These are phyloP conservation scores for Lathyrus aphaca DNA, from an alignment of 306 rosid species.

Conservation along the genomic window DNA sequence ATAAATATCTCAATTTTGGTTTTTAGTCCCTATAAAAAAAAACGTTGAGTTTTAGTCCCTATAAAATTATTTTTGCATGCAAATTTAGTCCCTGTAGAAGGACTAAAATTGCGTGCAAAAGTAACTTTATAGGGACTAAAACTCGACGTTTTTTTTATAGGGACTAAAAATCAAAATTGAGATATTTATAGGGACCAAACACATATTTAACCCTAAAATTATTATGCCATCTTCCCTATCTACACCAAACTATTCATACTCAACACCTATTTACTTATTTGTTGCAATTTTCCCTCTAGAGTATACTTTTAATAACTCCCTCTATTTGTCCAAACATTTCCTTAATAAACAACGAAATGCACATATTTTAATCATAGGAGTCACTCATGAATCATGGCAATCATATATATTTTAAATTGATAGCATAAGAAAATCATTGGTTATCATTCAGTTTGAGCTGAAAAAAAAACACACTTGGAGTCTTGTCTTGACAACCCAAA, in stretches of 20 bases:
- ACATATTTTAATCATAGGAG: neutral
- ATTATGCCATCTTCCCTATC: neutral
- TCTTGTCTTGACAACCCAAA: conserved; percentile 97
- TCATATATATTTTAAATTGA: conserved; percentile 5
- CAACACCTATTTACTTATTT: neutral
- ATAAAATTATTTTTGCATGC: no score
- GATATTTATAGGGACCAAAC: no score
- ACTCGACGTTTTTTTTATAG: no score
- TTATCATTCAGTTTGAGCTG: conserved; percentile 21
- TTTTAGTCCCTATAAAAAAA: no score
- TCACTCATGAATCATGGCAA: conserved; percentile 26
- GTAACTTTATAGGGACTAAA: no score
- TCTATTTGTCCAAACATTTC: neutral
- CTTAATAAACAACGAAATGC: conserved; percentile 2
- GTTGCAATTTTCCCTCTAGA: neutral
- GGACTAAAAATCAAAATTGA: no score
- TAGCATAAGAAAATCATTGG: conserved; percentile 15
- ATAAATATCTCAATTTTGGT: no score
- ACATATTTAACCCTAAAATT: no score
- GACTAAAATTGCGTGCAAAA: no score
- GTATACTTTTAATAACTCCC: neutral
- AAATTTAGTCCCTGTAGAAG: no score
- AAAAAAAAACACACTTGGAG: conserved; percentile 65
- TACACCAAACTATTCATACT: neutral
- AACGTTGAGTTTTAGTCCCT: no score